Base-by-base conservation (phyloP, 169 alveolate genomes). In the Theileria equi region DNA sequence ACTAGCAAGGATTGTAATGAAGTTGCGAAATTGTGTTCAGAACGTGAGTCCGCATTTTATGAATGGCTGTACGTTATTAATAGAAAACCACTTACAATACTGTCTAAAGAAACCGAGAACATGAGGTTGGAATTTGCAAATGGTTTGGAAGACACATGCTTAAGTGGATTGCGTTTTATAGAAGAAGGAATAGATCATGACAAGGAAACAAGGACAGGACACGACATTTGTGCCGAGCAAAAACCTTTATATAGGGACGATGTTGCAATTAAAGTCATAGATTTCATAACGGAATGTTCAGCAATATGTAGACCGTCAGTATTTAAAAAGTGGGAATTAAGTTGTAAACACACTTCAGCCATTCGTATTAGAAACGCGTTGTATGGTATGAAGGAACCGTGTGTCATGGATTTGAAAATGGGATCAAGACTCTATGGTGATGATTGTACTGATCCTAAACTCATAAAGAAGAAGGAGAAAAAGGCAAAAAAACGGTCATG, bases 331-430 rank as follows among this genome's bases (percentile, higher is more conserved):
- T 69, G 81, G 81, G n/a, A 58, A 31, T 45, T 57, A 16, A 54
- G 61, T 19, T n/a, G 21, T 16, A 43, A 45, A n/a, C 60, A 44
- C 63, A 50, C 16, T 3, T 54, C 77, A 35, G 91, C 84, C 48
- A 68, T 84, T 3, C 62, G 87, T 32, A 25, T 84, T 38, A 43
- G 61, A 28, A 84, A 84, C 59, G 88, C 68, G 13, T 28, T 79
- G 40, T 52, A 77, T 44, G 67, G 66, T 21, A 84, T 84, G 91
- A 57, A 78, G 16, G 66, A 64, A 45, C 91, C 91, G 3, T 78
- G 88, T 45, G 88, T 80, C 38, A 84, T 84, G 83, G 91, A 84
- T 60, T 48, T 84, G 41, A 80, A 84, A 53, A 84, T 84, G 88
- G 88, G 88, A 17, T 63, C 71, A 6, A 34, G 87, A 0, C 80